Conservation (phyloP, 768 basidiomycete species). For the Xerocomus potaroensis region DNA sequence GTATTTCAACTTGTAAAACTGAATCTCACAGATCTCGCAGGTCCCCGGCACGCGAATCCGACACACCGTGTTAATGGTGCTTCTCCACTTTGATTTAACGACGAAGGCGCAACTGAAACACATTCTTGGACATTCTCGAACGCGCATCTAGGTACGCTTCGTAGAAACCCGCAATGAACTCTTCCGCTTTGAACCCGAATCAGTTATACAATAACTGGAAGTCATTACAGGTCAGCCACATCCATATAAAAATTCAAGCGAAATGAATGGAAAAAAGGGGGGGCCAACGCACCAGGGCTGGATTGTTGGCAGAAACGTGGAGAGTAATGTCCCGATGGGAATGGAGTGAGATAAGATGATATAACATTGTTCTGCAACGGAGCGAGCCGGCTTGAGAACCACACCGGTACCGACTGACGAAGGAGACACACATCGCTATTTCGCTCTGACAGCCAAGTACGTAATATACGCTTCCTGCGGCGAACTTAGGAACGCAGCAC, state of each 20-base stretch:
- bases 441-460: conserved; percentile 72
- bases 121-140: conserved; percentile 74
- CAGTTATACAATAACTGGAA: conserved; percentile 72
- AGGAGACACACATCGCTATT: conserved; percentile 59
- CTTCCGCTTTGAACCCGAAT: conserved; percentile 86
- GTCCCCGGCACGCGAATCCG: background rate
- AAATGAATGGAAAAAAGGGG: background rate
- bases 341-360: conserved; percentile 67
- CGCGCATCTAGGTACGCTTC: conserved; percentile 69
- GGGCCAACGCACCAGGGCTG: conserved; percentile 58
- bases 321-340: conserved; percentile 75
- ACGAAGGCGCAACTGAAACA: conserved; percentile 71
- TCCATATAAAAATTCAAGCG: no score
- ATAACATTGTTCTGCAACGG: conserved; percentile 63
- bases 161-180: conserved; percentile 79
- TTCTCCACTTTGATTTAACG: conserved; percentile 34
- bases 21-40: background rate
- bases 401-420: background rate
- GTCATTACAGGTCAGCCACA: no score
- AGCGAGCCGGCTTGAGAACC: background rate
- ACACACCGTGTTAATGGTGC: background rate
- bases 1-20: background rate
- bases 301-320: conserved; percentile 80
- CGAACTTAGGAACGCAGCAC: conserved; percentile 71
- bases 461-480: conserved; percentile 82